A percentile compares a stretch with the other conserved stretches of the same genome.
phyloP scores from a whole-genome alignment of 148 eudicot genomes.

The Dysphania ambrosioides region DNA sequence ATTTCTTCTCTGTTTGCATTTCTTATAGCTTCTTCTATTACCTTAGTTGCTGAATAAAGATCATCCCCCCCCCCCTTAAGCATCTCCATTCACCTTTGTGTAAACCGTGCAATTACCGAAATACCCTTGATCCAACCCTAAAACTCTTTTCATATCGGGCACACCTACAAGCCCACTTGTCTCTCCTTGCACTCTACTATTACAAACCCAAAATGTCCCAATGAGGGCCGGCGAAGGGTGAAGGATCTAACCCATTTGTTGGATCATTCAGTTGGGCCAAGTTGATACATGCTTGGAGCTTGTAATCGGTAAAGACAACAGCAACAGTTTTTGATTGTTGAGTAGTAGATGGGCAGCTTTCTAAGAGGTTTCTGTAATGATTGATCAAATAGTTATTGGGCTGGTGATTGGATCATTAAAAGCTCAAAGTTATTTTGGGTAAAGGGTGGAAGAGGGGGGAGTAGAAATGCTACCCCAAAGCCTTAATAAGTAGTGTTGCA shows the following conservation, averaged over 20 bases:
- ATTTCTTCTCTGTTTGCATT: conserved; percentile 32
- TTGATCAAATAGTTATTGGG: conserved; percentile 33
- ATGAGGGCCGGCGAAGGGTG: conserved; percentile 45
- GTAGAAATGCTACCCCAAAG: conserved; percentile 31
- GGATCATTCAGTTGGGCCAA: conserved; percentile 20
- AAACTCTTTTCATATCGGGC: conserved; percentile 44
- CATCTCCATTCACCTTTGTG: conserved; percentile 32
- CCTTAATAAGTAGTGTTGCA: conserved; percentile 46
- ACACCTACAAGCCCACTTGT: conserved; percentile 37
- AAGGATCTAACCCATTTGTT: conserved; percentile 2
- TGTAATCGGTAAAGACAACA: conserved; percentile 37
- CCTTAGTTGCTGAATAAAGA: conserved; percentile 29
- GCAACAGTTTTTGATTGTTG: conserved; percentile 32
- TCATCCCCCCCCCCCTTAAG: conserved; percentile 26
- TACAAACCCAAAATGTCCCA: conserved; percentile 47
- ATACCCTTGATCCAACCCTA: conserved; percentile 52
- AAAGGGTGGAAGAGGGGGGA: conserved; percentile 66
- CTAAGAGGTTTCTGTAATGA: conserved; percentile 38
- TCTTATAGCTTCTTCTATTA: conserved; percentile 35
- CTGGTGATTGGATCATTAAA: conserved; percentile 9
- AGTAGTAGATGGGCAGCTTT: conserved; percentile 8
- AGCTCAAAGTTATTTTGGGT: conserved; percentile 30
- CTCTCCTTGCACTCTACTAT: conserved; percentile 43
- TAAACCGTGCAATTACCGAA: conserved; percentile 71
- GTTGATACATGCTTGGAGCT: conserved; percentile 42